phyloP scores from a whole-genome alignment of 1,284 basidiomycete genomes.

The Papiliotrema terrestris region DNA sequence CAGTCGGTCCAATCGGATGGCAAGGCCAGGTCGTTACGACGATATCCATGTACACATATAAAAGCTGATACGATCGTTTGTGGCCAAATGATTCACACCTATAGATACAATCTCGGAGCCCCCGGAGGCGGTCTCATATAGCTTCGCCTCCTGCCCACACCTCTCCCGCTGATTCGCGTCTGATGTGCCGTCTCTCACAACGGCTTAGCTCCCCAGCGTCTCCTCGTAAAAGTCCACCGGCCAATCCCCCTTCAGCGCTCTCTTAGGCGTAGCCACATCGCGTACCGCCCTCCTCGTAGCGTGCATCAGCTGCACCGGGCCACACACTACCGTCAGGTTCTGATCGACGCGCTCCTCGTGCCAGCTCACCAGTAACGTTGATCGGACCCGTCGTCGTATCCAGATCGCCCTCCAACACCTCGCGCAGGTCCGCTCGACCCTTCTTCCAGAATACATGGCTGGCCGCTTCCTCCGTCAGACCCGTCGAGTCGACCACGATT shows the following conservation, averaged over 20 bases:
- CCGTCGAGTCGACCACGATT: background rate
- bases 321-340: constrained; percentile 9
- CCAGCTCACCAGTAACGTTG: constrained; percentile 15
- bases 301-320: constrained; percentile 12
- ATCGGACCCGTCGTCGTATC: constrained; percentile 3
- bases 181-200: background rate
- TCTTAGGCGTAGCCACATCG: constrained; percentile 5
- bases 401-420: constrained; percentile 1
- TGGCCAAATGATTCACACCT: no score
- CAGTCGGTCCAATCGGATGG: no score
- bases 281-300: constrained; percentile 10
- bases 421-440: constrained; percentile 3
- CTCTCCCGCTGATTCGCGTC: background rate
- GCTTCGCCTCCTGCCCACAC: no score
- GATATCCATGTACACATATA: no score
- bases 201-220: constrained; percentile 14
- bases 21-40: no score
- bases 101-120: no score
- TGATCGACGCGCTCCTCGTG: background rate
- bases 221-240: constrained; percentile 18
- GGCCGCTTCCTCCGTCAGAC: background rate
- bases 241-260: constrained; percentile 2
- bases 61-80: no score
- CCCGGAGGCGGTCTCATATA: no score
- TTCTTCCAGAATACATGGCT: constrained; percentile 4